Evolutionary conservation across 768 basidiomycete genomes (phyloP), one percentile per base, ranked within the genome.

Genomic region (Trametes sanguinea): DNA sequence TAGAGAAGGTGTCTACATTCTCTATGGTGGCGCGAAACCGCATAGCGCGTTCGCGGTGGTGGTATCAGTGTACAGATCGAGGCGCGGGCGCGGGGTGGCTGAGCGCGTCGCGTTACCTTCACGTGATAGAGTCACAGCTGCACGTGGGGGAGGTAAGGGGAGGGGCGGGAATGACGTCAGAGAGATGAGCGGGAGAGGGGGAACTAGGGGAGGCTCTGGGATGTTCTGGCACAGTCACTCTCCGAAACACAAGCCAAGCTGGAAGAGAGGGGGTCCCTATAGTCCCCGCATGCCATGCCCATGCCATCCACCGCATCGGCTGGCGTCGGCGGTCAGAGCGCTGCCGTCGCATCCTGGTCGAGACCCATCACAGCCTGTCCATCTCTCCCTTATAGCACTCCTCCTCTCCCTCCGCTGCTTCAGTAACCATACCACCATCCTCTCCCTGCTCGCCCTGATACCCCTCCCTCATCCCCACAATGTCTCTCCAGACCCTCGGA

Each of bases 1-100:
- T 54, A 22, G 52, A 61, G 45, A 88, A 87, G 22, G 79, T 83
- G 16, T 77, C 75, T 37, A 84, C 82, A 67, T 86, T 82, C 64
- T 84, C 81, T 50, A 89, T 77, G 0, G 77, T 77, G 8, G 87
- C 83, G 55, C 86, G 77, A 67, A 89, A 87, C 52, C 87, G 81
- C 87, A 88, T 88, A 3, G 44, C 48, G 6, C 16, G 22, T 39
- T 29, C 39, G 2, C 35, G 10, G 22, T 8, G 5, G 55, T n/a
- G 54, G 32, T 22, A 22, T 22, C 1, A 22, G 22, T 22, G 22
- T 22, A 22, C 22, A 22, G 22, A 22, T 22, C 22, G 22, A 22
- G 22, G 22, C 22, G 22, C 22, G 22, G 22, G 22, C 1, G 22
- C 22, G 22, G 22, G 22, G 22, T 13, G 13, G 11, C 7, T 6